Evolutionary conservation across 257 asterid genomes (phyloP), one percentile per base, ranked within the genome.

Genomic region (Penstemon barbatus): DNA sequence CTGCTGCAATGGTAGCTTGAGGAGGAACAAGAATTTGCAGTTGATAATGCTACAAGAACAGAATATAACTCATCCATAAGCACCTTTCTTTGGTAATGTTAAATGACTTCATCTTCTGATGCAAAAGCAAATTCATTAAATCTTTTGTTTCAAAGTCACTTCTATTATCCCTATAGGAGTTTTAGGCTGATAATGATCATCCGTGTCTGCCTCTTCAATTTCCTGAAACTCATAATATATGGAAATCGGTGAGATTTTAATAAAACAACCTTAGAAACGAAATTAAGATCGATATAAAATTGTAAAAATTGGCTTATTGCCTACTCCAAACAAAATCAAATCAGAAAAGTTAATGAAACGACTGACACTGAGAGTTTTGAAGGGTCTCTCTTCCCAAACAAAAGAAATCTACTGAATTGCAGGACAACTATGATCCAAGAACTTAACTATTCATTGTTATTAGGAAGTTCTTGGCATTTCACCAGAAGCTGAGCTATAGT

Each of bases 201-300:
- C 99, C 0, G 99, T 93, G 79, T 93, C 97, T 12, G 73, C 96
- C 79, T 93, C 99, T 79, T 93, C 99, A 66, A 93, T 90, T 83
- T 93, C 99, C 99, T 90, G 81, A 62, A 74, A 75, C 9, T 49
- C 64, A 72, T 52, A 63, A 64, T 60, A 66, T 4, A 65, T n/a
- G 15, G 15, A 73, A 57, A 42, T 15, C 19, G 3, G 36, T 25
- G n/a, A 61, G 6, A 52, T 40, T 57, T 40, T 38, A 69, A 44
- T 40, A n/a, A n/a, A 71, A 11, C 65, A 73, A 18, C 61, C 57
- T 40, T 19, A 11, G 6, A 51, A 40, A 44, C 5, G 63, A 39
- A 38, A 19, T 0, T 19, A 4, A 36, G 4, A 39, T 5, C 12
- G 43, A 13, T 57, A 15, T 25, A 13, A 57, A 36, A n/a, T 33